A percentile compares a stretch with the other conserved stretches of the same genome.
Conservation (phyloP, 495 filamentous ascomycete species). For the Niebla homalea region DNA sequence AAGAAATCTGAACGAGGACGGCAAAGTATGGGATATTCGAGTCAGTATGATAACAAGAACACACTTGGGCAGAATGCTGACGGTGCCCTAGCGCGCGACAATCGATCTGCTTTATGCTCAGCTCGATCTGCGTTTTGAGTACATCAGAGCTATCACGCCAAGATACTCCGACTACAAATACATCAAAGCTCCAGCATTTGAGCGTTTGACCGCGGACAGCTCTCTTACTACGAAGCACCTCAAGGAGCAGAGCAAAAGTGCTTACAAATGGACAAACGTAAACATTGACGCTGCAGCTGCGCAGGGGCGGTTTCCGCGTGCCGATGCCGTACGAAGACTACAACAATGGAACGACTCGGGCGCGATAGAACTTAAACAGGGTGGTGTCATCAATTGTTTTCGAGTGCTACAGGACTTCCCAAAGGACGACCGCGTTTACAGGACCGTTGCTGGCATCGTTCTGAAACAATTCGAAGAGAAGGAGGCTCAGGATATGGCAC, state of each 20-base stretch:
- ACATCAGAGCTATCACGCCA: slow-evolving; percentile 41
- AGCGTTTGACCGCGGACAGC: slow-evolving; percentile 15
- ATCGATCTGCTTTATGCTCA: slow-evolving; percentile 36
- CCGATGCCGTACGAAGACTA: slow-evolving; percentile 35
- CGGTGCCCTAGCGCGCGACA: too few relatives aligned
- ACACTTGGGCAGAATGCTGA: too few relatives aligned
- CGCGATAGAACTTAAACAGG: slow-evolving; percentile 30
- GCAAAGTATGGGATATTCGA: slow-evolving; percentile 33
- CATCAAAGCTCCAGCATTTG: slow-evolving; percentile 20
- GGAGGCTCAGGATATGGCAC: slow-evolving; percentile 34
- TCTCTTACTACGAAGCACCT: slow-evolving; percentile 26
- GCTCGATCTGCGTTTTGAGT: slow-evolving; percentile 39
- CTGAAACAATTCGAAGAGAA: slow-evolving; percentile 33
- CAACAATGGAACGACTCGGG: slow-evolving; percentile 32
- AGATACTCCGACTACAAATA: slow-evolving; percentile 41
- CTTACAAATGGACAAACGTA: slow-evolving; percentile 24
- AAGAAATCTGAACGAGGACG: slow-evolving; percentile 26
- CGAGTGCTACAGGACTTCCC: slow-evolving; percentile 34
- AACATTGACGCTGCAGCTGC: slow-evolving; percentile 29
- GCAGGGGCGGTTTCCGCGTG: slow-evolving; percentile 16
- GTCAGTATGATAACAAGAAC: slow-evolving; percentile 3
- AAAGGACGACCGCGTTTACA: slow-evolving; percentile 20
- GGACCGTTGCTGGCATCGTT: slow-evolving; percentile 27
- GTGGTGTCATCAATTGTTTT: slow-evolving; percentile 37
- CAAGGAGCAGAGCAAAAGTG: slow-evolving; percentile 16